Percentiles rank a stretch among this genome's conserved stretches.
Evolutionary conservation across 495 filamentous ascomycete genomes (phyloP).

Genomic region (Lineolata rhizophorae): DNA sequence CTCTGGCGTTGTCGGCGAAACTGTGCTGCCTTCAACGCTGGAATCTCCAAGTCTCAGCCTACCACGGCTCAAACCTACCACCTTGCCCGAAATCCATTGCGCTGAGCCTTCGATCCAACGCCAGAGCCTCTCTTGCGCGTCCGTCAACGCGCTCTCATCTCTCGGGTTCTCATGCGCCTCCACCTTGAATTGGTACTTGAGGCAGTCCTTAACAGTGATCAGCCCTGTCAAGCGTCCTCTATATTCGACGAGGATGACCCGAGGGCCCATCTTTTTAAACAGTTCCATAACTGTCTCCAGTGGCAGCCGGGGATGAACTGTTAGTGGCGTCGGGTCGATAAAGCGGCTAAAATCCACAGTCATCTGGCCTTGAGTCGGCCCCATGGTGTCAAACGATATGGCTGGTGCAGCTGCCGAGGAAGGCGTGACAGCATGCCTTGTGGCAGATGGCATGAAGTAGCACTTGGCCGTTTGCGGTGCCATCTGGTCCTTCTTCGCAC

Average conservation of each 20-base stretch:
- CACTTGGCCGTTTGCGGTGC: slow-evolving; percentile 48
- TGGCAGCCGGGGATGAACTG: slow-evolving; percentile 76
- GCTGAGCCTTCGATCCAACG: not conserved
- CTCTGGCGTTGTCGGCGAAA: too few species aligned
- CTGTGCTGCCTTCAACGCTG: too few species aligned
- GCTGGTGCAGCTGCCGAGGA: slow-evolving; percentile 21
- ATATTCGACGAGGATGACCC: slow-evolving; percentile 84
- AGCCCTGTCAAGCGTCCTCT: slow-evolving; percentile 61
- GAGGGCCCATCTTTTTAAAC: slow-evolving; percentile 93
- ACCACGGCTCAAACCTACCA: too few species aligned
- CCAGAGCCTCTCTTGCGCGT: not conserved
- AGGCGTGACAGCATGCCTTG: slow-evolving; percentile 17
- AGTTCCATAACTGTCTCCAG: slow-evolving; percentile 97
- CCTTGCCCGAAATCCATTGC: too few species aligned
- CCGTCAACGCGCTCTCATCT: not conserved
- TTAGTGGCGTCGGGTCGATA: slow-evolving; percentile 74
- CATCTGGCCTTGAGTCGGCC: slow-evolving; percentile 28
- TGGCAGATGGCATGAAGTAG: slow-evolving; percentile 50
- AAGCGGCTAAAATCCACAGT: slow-evolving; percentile 70
- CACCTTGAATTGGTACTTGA: slow-evolving; percentile 94
- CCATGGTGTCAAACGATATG: slow-evolving; percentile 42
- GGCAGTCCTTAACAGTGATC: slow-evolving; percentile 90
- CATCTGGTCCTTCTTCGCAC: slow-evolving; percentile 54
- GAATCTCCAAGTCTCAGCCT: too few species aligned
- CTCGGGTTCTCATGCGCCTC: slow-evolving; percentile 57